Base-by-base conservation (phyloP, 2,329 filamentous ascomycete species). In the Aspergillus latus region DNA sequence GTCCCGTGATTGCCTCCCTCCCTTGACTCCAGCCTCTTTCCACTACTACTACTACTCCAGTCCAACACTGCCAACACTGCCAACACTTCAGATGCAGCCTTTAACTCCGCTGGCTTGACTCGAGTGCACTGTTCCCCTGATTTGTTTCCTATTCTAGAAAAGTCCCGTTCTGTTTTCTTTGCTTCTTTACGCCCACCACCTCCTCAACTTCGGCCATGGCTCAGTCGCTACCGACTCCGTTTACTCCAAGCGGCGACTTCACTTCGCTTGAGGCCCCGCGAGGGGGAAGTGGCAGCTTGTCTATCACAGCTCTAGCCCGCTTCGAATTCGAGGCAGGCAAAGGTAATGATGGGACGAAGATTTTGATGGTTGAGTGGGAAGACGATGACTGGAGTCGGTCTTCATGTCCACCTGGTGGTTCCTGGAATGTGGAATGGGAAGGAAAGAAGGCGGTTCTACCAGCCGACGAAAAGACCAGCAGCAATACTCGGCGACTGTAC, bases 281-380 rank as follows among this genome's bases (percentile, higher is more conserved):
- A 32, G 63, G 54, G 2, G 58, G 61, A 5, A 65, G 51, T 2
- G 52, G 52, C 28, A 61, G 65, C 11, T 67, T 80, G 67, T 74
- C 74, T 0, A 72, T 79, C 46, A 83, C 82, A 55, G 87, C 87
- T n/a, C 79, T 91, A 45, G 88, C 90, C 45, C 87, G 92, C 57
- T 96, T 95, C 74, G 92, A 96, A 72, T 95, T 96, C 69, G 88
- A 92, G 74, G 80, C 84, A 0, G 88, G 86, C 36, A 84, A 83
- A 70, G 88, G 85, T 49, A 90, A 90, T 66, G 88, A 92, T 62
- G 91, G 91, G 40, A 95, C 90, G 60, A 96, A 96, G 78, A 87
- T 96, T 61, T 78, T 96, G 65, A 94, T 96, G 90, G 87, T 96
- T 39, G 91, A 96, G 72, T 96, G 92, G 92, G 86, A 90, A 69